Conservation (phyloP, 345 rosid species). For the Stellera chamaejasme region DNA sequence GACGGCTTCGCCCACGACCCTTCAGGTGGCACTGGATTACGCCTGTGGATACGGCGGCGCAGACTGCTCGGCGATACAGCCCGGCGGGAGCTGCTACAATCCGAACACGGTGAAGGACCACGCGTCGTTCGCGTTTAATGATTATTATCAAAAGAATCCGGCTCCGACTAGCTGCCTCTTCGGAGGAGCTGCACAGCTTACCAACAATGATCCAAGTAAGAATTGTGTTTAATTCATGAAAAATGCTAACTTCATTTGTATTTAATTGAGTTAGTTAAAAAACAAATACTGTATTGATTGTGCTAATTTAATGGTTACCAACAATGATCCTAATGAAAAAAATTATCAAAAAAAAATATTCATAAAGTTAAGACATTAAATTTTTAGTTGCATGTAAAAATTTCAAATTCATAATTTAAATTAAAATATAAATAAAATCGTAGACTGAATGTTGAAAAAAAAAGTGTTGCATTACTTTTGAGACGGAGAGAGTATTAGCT, state of each 20-base stretch:
- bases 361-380: too few relatives aligned
- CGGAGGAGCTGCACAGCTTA: constrained; percentile 89
- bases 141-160: constrained; percentile 95
- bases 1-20: constrained; percentile 61
- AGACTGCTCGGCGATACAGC: constrained; percentile 75
- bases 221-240: constrained; percentile 9
- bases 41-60: constrained; percentile 97
- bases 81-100: constrained; percentile 66
- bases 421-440: too few relatives aligned
- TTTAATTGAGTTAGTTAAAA: too few relatives aligned
- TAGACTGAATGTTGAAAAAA: too few relatives aligned
- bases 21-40: constrained; percentile 93
- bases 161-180: constrained; percentile 76
- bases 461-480: too few relatives aligned
- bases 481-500: too few relatives aligned
- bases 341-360: too few relatives aligned
- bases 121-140: constrained; percentile 93
- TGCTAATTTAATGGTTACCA: background rate
- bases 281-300: too few relatives aligned
- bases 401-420: background rate
- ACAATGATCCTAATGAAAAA: too few relatives aligned
- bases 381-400: too few relatives aligned
- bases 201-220: constrained; percentile 91
- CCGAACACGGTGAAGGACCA: constrained; percentile 68
- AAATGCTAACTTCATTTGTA: too few relatives aligned